A percentile compares a stretch with the other conserved stretches of the same genome.
These are phyloP conservation scores for Salvia splendens DNA, from an alignment of 257 asterid genomes.

Conservation along the genomic window DNA sequence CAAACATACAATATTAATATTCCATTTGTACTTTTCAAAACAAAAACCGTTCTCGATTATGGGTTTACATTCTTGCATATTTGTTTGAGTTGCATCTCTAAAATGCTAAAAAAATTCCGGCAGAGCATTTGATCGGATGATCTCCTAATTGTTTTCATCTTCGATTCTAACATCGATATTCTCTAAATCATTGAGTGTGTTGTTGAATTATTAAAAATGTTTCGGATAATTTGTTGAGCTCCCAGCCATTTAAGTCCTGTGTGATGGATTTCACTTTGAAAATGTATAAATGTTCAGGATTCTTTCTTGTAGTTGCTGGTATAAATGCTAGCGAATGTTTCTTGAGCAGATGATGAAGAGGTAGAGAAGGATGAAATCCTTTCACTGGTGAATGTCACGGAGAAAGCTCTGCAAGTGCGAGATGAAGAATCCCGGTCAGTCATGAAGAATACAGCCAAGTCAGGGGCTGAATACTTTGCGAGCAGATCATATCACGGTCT, in stretches of 20 bases:
- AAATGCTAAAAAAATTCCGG: no score
- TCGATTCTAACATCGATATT: no score
- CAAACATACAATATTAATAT: no score
- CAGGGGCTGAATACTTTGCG: constrained; percentile 89
- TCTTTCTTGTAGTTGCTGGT: neutral
- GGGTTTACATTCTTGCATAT: no score
- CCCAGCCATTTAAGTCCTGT: neutral
- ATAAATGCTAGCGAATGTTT: neutral
- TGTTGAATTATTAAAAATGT: no score
- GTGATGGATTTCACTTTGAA: neutral
- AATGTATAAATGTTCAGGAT: neutral
- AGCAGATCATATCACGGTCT: constrained; percentile 82
- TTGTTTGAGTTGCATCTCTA: no score
- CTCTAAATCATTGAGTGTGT: no score
- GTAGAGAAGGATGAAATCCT: constrained; percentile 62
- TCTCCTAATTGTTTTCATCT: no score
- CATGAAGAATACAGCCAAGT: constrained; percentile 48
- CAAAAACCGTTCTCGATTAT: no score
- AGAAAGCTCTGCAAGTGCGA: constrained; percentile 71
- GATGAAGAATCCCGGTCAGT: constrained; percentile 43
- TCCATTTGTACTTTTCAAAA: no score
- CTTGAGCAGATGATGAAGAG: constrained; percentile 43
- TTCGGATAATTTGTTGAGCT: no score
- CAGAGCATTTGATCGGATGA: no score
- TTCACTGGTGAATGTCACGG: constrained; percentile 68